Evolutionary conservation across 1,139 yeast species (phyloP).

Genomic region (Scheffersomyces cryptocercus): DNA sequence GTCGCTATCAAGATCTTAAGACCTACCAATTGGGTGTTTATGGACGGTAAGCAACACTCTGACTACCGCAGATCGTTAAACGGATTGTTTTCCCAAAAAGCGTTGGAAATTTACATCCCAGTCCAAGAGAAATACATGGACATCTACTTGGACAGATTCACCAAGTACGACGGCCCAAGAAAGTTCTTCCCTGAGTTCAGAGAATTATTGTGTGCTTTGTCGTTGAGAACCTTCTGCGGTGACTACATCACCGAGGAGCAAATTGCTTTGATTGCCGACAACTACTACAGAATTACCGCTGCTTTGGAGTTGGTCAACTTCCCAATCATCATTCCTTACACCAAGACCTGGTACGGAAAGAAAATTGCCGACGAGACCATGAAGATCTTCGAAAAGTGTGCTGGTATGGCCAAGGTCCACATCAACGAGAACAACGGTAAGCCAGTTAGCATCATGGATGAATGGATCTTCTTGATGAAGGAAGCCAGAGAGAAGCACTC

Average conservation of each 20-base stretch:
- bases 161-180: constrained; percentile 59
- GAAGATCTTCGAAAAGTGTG: constrained; percentile 86
- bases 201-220: constrained; percentile 92
- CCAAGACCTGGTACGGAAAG: constrained; percentile 98
- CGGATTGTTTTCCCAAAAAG: constrained; percentile 82
- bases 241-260: constrained; percentile 90
- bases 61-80: constrained; percentile 91
- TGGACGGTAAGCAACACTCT: constrained; percentile 92
- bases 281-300: constrained; percentile 87
- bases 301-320: constrained; percentile 96
- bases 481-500: constrained; percentile 62
- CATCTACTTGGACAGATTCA: constrained; percentile 67
- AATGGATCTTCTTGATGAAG: constrained; percentile 86
- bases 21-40: constrained; percentile 96
- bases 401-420: constrained; percentile 78
- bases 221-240: constrained; percentile 93
- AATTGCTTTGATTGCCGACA: constrained; percentile 83
- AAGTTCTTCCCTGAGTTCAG: constrained; percentile 91
- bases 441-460: constrained; percentile 90
- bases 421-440: constrained; percentile 72
- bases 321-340: constrained; percentile 92
- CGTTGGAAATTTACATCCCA: constrained; percentile 82
- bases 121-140: constrained; percentile 83
- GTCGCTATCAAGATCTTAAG: constrained; percentile 91
- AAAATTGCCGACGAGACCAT: constrained; percentile 90